Evolutionary conservation across 148 eudicot genomes (phyloP).

Genomic region (Spergularia marina): DNA sequence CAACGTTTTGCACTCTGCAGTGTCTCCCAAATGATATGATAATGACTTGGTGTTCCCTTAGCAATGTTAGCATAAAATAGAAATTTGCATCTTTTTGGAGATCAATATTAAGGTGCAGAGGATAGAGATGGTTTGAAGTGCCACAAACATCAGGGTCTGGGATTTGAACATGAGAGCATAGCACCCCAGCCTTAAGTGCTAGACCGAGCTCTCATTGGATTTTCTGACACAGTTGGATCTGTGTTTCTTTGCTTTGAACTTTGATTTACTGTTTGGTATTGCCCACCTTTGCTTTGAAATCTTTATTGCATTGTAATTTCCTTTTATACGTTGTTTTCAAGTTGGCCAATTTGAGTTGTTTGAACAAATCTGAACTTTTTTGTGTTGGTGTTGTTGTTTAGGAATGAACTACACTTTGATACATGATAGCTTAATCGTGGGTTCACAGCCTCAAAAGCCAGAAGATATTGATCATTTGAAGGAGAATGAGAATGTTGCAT

Average conservation of each 20-base stretch:
- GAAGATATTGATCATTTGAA: slow-evolving; percentile 92
- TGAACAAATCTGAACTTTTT: too few relatives aligned
- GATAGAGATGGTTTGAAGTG: too few relatives aligned
- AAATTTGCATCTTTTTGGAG: neutral
- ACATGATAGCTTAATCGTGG: slow-evolving; percentile 78
- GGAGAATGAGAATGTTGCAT: slow-evolving; percentile 63
- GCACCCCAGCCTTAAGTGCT: neutral
- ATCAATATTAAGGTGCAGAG: neutral
- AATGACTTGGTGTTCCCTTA: neutral
- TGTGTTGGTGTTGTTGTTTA: slow-evolving; percentile 29
- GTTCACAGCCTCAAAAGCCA: slow-evolving; percentile 90
- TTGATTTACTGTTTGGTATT: neutral
- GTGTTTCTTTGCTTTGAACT: neutral
- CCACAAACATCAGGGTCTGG: neutral
- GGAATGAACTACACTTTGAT: slow-evolving; percentile 90
- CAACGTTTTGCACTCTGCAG: neutral
- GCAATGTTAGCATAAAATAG: neutral
- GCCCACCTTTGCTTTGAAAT: neutral
- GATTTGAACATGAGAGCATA: neutral
- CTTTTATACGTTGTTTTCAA: neutral
- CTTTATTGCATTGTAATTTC: neutral
- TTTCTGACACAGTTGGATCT: too few relatives aligned
- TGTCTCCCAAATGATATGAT: neutral
- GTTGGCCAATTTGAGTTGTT: neutral
- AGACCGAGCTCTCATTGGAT: neutral